Conservation (phyloP, 2,329 filamentous ascomycete genomes). For the Leptographium galeiforme region DNA sequence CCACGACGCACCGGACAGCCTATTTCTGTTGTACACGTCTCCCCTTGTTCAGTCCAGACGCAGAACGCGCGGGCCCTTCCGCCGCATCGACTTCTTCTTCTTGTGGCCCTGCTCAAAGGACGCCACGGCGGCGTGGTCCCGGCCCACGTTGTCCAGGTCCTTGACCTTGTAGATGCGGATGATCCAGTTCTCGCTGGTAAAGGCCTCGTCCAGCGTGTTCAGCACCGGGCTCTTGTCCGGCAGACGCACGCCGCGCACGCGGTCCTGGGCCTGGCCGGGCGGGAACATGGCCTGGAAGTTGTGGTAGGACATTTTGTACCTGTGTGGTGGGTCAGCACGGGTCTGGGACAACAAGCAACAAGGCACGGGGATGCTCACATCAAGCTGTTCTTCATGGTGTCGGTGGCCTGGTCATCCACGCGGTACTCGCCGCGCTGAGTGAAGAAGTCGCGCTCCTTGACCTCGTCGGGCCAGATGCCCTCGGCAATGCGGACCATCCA, state of each 20-base stretch:
- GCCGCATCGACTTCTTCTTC: slow-evolving; percentile 66
- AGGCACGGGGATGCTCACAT: slow-evolving; percentile 51
- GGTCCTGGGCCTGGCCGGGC: slow-evolving; percentile 75
- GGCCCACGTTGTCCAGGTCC: slow-evolving; percentile 88
- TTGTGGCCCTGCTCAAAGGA: slow-evolving; percentile 70
- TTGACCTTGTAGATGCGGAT: slow-evolving; percentile 99
- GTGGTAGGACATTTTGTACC: slow-evolving; percentile 99
- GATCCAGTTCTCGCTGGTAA: slow-evolving; percentile 99
- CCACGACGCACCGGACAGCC: neutral
- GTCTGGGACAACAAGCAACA: neutral
- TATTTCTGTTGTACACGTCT: neutral
- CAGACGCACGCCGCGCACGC: slow-evolving; percentile 68
- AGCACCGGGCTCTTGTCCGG: slow-evolving; percentile 78
- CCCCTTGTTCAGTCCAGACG: slow-evolving; percentile 49
- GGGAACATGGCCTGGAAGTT: slow-evolving; percentile 92
- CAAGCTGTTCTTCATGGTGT: slow-evolving; percentile 97
- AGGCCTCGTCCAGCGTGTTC: slow-evolving; percentile 87
- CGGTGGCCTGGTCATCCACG: slow-evolving; percentile 83
- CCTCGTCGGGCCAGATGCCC: slow-evolving; percentile 98
- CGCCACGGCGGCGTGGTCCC: slow-evolving; percentile 60
- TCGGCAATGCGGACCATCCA: slow-evolving; percentile 99
- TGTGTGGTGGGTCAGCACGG: slow-evolving; percentile 22
- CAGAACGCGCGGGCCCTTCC: slow-evolving; percentile 56
- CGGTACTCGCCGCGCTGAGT: slow-evolving; percentile 87
- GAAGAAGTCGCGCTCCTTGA: slow-evolving; percentile 95